Evolutionary conservation across 139 green algal species (phyloP), one percentile per base, ranked within the genome.

Genomic region (Mesotaenium endlicherianum): DNA sequence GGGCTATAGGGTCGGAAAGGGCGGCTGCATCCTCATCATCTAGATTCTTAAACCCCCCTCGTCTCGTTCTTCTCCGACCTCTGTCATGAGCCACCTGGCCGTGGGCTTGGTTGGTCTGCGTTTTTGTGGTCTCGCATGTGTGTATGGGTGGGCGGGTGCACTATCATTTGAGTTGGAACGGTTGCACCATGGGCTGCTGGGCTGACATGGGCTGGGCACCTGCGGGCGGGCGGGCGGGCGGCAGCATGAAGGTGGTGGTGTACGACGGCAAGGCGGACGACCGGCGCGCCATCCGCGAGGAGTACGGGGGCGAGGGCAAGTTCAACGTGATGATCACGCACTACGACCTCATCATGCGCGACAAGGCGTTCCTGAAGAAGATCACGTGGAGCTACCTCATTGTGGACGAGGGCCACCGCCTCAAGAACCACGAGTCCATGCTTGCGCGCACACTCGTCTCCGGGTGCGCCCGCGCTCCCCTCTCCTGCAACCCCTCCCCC

Each of bases 341-440:
- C 39, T 88, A 88, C 69, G 83, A 88, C 41, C 77, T 88, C 16
- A 87, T 91, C 45, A 94, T 95, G 79, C 72, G 92, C n/a, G 92
- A 95, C 78, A 92, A 92, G 57, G 31, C 60, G 16, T 81, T 89
- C n/a, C 86, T 95, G 38, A 88, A 57, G 43, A 93, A 93, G 86
- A 89, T 92, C 40, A 45, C n/a, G 39, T 95, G 92, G 91, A 76
- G 94, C 75, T 83, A 92, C 59, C 69, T 94, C 45, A 90, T 95
- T 40, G 89, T 94, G 71, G 92, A 95, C 49, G 92, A 95, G 86
- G 92, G 92, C n/a, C 92, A 95, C 86, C 89, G 92, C 42, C 89
- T 95, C 83, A 95, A 95, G 87, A 94, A 95, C 70, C 77, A 90
- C 30, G 85, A 93, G 39, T 92, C 79, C 43, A 85, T 90, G 60